These are phyloP conservation scores for Hanseniaspora opuntiae DNA, from an alignment of 805 yeast species.

Conservation along the genomic window DNA sequence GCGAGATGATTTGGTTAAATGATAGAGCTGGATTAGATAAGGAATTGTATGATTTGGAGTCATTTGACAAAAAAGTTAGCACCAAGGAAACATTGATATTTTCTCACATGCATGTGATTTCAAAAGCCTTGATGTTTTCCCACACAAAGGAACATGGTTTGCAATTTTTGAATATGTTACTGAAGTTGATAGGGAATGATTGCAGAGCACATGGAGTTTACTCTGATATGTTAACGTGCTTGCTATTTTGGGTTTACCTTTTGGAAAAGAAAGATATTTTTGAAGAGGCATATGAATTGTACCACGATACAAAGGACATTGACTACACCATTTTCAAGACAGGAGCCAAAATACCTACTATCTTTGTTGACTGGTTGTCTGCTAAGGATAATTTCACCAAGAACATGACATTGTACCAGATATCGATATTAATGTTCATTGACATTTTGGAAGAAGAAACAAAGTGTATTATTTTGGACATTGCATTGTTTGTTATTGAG, in stretches of 20 bases:
- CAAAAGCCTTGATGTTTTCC: constrained; percentile 48
- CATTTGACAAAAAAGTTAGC: constrained; percentile 28
- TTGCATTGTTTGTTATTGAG: constrained; percentile 24
- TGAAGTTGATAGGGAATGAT: constrained; percentile 28
- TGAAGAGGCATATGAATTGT: constrained; percentile 19
- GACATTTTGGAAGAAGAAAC: constrained; percentile 27
- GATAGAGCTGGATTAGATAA: constrained; percentile 27
- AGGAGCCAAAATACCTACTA: constrained; percentile 28
- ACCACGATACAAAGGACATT: constrained; percentile 25
- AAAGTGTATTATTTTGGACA: constrained; percentile 24
- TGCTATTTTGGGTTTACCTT: constrained; percentile 27
- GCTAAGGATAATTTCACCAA: constrained; percentile 22
- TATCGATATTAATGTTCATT: constrained; percentile 24
- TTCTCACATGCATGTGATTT: constrained; percentile 33
- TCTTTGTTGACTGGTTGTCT: constrained; percentile 24
- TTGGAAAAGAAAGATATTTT: constrained; percentile 30
- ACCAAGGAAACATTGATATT: constrained; percentile 38
- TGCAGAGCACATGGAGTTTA: constrained; percentile 25
- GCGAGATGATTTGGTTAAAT: constrained; percentile 24
- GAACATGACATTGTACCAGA: constrained; percentile 26
- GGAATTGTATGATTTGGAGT: constrained; percentile 33
- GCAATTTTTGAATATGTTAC: constrained; percentile 27
- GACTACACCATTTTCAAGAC: constrained; percentile 25
- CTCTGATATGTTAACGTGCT: constrained; percentile 16
- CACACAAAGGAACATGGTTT: constrained; percentile 40